Percentiles rank a stretch among this genome's conserved stretches.
Conservation (phyloP, 1,284 basidiomycete genomes). For the Sanghuangporus weigelae region DNA sequence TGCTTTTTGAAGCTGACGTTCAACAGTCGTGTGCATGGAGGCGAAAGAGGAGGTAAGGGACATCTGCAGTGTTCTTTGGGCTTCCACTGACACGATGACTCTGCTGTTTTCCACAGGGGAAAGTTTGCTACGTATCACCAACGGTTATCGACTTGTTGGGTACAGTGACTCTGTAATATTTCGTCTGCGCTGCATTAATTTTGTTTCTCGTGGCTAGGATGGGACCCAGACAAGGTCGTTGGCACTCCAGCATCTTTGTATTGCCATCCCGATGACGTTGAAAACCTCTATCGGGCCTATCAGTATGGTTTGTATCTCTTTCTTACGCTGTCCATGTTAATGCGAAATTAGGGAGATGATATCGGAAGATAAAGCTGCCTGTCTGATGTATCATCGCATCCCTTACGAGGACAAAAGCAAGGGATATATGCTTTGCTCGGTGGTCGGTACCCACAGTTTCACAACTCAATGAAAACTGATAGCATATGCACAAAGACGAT, state of each 20-base stretch:
- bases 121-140: slow-evolving; percentile 38
- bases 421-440: slow-evolving; percentile 64
- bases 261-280: slow-evolving; percentile 70
- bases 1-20: not conserved
- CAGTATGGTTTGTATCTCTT: slow-evolving; percentile 39
- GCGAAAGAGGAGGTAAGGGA: slow-evolving; percentile 58
- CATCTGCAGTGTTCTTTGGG: not conserved
- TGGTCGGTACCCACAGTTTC: slow-evolving; percentile 41
- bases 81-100: not conserved
- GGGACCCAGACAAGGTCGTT: slow-evolving; percentile 62
- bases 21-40: slow-evolving; percentile 52
- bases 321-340: not conserved
- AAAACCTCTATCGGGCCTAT: slow-evolving; percentile 57
- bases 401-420: slow-evolving; percentile 68
- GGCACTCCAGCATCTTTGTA: slow-evolving; percentile 61
- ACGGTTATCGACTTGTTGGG: slow-evolving; percentile 69
- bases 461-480: not conserved
- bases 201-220: slow-evolving; percentile 39
- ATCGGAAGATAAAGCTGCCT: slow-evolving; percentile 67
- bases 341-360: slow-evolving; percentile 53
- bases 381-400: slow-evolving; percentile 67
- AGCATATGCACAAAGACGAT: not conserved
- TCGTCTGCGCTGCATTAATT: not conserved
- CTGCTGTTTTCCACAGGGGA: not conserved
- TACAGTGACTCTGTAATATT: slow-evolving; percentile 24